Evolutionary conservation across 352 stramenopile species (phyloP).

Genomic region (Thalassiosira mediterranea): DNA sequence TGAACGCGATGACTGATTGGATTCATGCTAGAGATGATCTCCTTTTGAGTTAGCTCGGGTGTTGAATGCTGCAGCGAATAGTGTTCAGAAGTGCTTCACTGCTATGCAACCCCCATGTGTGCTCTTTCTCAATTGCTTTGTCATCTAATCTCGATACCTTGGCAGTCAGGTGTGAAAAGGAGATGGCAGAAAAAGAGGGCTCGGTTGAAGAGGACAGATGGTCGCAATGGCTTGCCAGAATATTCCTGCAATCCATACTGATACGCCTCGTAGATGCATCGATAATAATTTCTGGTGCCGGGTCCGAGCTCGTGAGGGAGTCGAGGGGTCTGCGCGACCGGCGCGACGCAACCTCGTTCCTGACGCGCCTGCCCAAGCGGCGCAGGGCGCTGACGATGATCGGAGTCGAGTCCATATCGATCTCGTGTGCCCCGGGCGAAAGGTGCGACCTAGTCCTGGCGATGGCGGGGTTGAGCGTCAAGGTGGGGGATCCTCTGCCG

Average conservation of each 20-base stretch:
- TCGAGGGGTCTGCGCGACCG: constrained; percentile 6
- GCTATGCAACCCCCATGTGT: too few species aligned
- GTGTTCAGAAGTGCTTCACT: too few species aligned
- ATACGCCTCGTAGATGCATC: constrained; percentile 23
- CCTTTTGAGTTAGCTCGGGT: too few species aligned
- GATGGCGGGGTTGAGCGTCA: constrained; percentile 23
- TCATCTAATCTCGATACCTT: too few species aligned
- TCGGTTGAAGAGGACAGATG: constrained; percentile 31
- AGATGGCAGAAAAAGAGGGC: neutral
- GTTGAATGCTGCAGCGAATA: too few species aligned
- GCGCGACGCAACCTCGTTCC: constrained; percentile 25
- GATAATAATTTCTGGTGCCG: constrained; percentile 42
- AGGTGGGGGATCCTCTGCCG: constrained; percentile 31
- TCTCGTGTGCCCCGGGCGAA: constrained; percentile 17
- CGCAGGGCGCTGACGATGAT: constrained; percentile 30
- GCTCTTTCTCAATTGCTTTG: too few species aligned
- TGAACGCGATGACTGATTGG: too few species aligned
- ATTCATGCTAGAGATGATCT: too few species aligned
- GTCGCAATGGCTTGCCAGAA: constrained; percentile 5
- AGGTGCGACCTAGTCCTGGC: constrained; percentile 25
- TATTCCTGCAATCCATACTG: constrained; percentile 26
- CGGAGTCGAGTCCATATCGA: constrained; percentile 17
- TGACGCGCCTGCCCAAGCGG: constrained; percentile 22
- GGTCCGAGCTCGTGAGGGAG: constrained; percentile 23
- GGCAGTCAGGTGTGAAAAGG: neutral